These are phyloP conservation scores for Solanum hybrid DNA, from an alignment of 305 asterid genomes.

Conservation along the genomic window DNA sequence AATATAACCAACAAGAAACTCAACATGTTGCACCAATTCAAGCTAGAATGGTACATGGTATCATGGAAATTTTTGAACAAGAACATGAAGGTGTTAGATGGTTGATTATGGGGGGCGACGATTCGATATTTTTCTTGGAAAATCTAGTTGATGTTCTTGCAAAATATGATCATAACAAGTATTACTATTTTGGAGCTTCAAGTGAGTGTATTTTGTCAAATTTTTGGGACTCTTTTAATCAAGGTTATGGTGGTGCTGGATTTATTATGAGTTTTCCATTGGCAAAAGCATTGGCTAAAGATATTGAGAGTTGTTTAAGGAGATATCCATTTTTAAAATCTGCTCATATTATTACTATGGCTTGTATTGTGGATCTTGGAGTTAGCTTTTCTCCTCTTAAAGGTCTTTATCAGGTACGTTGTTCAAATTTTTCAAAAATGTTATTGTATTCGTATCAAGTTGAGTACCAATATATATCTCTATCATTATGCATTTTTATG, in stretches of 20 bases:
- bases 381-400: background rate
- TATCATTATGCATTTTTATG: background rate
- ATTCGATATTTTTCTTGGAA: background rate
- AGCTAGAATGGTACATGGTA: background rate
- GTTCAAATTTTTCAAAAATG: too few relatives aligned
- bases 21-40: background rate
- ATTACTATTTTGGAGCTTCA: background rate
- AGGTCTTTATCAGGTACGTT: background rate
- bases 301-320: background rate
- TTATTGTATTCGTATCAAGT: accelerated
- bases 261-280: background rate
- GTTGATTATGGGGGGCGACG: background rate
- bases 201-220: background rate
- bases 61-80: background rate
- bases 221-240: background rate
- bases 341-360: background rate
- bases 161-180: background rate
- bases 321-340: background rate
- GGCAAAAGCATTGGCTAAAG: background rate
- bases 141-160: background rate
- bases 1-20: background rate
- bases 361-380: background rate
- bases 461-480: background rate
- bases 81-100: background rate
- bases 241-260: background rate